These are phyloP conservation scores for Akanthomyces uredinophilus DNA, from an alignment of 2,329 filamentous ascomycete genomes.

Conservation along the genomic window DNA sequence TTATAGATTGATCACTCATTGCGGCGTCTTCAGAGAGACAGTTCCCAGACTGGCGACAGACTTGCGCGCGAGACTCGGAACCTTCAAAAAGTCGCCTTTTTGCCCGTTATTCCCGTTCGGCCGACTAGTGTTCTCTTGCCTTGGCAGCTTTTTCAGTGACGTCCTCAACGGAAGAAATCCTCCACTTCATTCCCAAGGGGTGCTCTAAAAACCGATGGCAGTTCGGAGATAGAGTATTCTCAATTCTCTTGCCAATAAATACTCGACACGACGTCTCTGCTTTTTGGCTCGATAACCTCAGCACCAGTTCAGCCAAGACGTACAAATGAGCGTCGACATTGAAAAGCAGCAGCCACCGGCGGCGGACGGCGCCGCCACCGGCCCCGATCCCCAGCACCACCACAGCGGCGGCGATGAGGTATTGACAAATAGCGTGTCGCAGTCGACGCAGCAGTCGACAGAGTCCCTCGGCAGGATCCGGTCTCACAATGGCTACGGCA, in stretches of 20 bases:
- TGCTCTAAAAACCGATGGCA: neutral
- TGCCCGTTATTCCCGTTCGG: neutral
- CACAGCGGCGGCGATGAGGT: neutral
- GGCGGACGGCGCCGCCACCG: neutral
- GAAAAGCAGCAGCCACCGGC: slow-evolving; percentile 8
- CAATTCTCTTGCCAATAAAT: no score
- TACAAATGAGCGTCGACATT: slow-evolving; percentile 2
- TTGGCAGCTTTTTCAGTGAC: neutral
- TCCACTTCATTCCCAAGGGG: neutral
- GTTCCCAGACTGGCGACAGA: neutral
- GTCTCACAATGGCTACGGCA: slow-evolving; percentile 43
- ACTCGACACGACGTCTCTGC: neutral
- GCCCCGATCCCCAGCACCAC: neutral
- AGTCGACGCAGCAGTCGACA: slow-evolving; percentile 7
- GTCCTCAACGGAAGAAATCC: neutral
- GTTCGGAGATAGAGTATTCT: neutral
- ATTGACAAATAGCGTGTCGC: neutral
- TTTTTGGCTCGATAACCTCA: neutral
- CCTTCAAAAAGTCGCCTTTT: neutral
- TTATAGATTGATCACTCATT: neutral
- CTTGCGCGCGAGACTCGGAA: neutral
- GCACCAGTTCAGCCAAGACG: neutral
- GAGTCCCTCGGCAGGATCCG: slow-evolving; percentile 26
- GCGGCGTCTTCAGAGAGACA: neutral
- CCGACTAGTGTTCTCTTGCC: neutral